Conservation (phyloP, 2,329 filamentous ascomycete species). For the Fusarium lyarnte region DNA sequence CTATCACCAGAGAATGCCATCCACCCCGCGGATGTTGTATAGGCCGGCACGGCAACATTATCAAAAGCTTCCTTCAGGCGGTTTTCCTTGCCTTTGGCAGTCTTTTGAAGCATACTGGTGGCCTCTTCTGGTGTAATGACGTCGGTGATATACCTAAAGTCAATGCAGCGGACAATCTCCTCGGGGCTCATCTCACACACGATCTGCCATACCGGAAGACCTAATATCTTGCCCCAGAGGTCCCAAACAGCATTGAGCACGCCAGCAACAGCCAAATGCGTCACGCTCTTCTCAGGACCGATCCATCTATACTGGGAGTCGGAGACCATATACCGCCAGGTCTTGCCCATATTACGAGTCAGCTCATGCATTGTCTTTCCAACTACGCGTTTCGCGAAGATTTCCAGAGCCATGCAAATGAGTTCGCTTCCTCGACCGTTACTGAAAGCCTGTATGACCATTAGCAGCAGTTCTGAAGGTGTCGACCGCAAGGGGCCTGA, state of each 20-base stretch:
- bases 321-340: neutral
- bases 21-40: neutral
- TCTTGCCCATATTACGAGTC: neutral
- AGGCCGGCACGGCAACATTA: neutral
- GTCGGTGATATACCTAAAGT: neutral
- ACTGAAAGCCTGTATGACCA: neutral
- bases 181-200: neutral
- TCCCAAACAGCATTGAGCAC: neutral
- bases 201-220: neutral
- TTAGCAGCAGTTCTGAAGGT: neutral
- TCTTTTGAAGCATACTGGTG: neutral
- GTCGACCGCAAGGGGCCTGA: accelerated
- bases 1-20: neutral
- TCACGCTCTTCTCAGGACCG: neutral
- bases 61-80: neutral
- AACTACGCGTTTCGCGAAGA: neutral
- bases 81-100: neutral
- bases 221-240: neutral
- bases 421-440: neutral
- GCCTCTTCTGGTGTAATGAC: neutral
- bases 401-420: neutral
- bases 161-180: neutral
- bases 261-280: neutral
- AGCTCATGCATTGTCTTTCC: neutral
- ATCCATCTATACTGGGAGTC: neutral